These are phyloP conservation scores for Apium graveolens DNA, from an alignment of 129 eudicot species.

Conservation along the genomic window DNA sequence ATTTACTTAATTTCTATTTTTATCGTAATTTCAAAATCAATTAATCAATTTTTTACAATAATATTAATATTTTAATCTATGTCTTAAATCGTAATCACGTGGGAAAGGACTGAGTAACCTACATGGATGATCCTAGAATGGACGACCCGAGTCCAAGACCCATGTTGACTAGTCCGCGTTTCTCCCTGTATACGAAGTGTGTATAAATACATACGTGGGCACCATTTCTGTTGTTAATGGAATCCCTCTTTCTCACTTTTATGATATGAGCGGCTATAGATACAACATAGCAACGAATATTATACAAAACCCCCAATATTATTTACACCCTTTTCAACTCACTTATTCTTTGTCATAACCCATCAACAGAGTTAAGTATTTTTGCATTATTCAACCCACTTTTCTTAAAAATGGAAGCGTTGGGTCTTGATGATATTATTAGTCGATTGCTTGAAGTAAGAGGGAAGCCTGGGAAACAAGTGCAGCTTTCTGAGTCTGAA, in stretches of 20 bases:
- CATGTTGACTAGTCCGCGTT: not conserved
- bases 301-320: slow-evolving; percentile 10
- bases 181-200: not conserved
- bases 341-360: not conserved
- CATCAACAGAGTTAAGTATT: not conserved
- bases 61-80: too few species aligned
- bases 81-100: too few species aligned
- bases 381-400: not conserved
- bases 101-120: too few species aligned
- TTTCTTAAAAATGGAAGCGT: slow-evolving; percentile 40
- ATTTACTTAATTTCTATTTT: too few species aligned
- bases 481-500: slow-evolving; percentile 79
- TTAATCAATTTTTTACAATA: too few species aligned
- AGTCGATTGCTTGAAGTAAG: slow-evolving; percentile 55
- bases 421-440: slow-evolving; percentile 63
- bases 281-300: slow-evolving; percentile 6
- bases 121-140: too few species aligned
- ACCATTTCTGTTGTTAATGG: slow-evolving; percentile 2
- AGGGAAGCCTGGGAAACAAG: slow-evolving; percentile 78
- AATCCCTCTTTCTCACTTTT: slow-evolving; percentile 7
- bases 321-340: not conserved
- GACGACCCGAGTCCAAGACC: too few species aligned
- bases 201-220: not conserved
- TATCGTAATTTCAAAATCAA: too few species aligned
- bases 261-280: not conserved